A percentile compares a stretch with the other conserved stretches of the same genome.
Evolutionary conservation across 495 filamentous ascomycete genomes (phyloP).

Genomic region (Ascodesmis nigricans): DNA sequence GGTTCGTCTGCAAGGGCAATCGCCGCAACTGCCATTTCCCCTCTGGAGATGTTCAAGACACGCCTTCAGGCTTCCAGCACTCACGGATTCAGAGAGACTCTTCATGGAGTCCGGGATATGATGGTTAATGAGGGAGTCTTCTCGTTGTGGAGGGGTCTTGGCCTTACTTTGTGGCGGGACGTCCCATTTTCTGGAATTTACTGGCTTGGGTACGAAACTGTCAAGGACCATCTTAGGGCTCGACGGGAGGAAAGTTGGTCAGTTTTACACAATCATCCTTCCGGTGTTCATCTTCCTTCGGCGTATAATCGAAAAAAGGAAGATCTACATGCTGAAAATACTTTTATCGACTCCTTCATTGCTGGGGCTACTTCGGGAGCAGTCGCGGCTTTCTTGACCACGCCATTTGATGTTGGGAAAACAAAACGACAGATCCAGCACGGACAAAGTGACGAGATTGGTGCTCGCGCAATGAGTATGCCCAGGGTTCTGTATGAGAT

Average conservation of each 20-base stretch:
- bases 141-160: constrained; percentile 81
- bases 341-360: constrained; percentile 71
- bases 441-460: constrained; percentile 22
- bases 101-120: constrained; percentile 57
- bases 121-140: constrained; percentile 49
- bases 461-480: constrained; percentile 28
- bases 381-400: constrained; percentile 71
- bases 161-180: constrained; percentile 84
- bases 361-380: constrained; percentile 66
- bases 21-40: constrained; percentile 64
- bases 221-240: constrained; percentile 19
- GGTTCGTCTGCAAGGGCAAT: constrained; percentile 55
- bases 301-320: constrained; percentile 2
- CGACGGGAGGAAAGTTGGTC: constrained; percentile 10
- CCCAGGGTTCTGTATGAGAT: constrained; percentile 67
- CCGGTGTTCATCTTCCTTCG: constrained; percentile 17
- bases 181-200: constrained; percentile 94
- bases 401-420: constrained; percentile 94
- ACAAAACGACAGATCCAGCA: constrained; percentile 69
- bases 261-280: constrained; percentile 6
- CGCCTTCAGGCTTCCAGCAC: constrained; percentile 56
- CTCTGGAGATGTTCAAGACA: constrained; percentile 88
- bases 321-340: constrained; percentile 35
- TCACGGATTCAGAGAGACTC: constrained; percentile 41
- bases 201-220: constrained; percentile 89